phyloP scores from a whole-genome alignment of 768 basidiomycete species.

The Plicaturopsis crispa region DNA sequence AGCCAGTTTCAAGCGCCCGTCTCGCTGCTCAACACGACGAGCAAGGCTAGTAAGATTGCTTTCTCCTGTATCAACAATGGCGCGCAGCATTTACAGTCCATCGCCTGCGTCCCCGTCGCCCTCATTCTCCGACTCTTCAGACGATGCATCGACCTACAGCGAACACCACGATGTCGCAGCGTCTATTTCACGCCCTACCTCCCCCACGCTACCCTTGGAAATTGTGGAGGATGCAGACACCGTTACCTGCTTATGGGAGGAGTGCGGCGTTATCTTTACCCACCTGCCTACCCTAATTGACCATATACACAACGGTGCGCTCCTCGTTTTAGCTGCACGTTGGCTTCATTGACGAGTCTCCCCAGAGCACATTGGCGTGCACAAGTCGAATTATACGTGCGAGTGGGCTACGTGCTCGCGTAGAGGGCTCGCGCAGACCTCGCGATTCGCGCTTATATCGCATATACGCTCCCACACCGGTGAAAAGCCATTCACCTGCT shows the following conservation, averaged over 20 bases:
- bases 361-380: conserved; percentile 73
- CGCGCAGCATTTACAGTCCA: conserved; percentile 14
- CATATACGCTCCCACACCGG: conserved; percentile 92
- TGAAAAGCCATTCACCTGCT: conserved; percentile 87
- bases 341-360: not conserved
- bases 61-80: not conserved
- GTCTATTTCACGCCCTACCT: conserved; percentile 7
- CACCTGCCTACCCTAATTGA: conserved; percentile 70
- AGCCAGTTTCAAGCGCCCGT: no score
- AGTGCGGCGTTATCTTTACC: conserved; percentile 67
- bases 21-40: no score
- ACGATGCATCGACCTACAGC: conserved; percentile 17
- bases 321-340: not conserved
- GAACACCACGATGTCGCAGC: conserved; percentile 13
- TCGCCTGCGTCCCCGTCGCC: conserved; percentile 33
- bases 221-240: conserved; percentile 34
- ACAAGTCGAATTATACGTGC: conserved; percentile 83
- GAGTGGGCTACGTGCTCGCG: conserved; percentile 83
- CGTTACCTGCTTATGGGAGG: conserved; percentile 79
- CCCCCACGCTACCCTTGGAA: conserved; percentile 2
- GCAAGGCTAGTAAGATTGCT: no score
- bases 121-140: conserved; percentile 25
- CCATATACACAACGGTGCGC: conserved; percentile 76
- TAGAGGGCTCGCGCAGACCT: conserved; percentile 77
- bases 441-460: conserved; percentile 83